Evolutionary conservation across 2,329 filamentous ascomycete species (phyloP).

Genomic region (Leptographium procerum): DNA sequence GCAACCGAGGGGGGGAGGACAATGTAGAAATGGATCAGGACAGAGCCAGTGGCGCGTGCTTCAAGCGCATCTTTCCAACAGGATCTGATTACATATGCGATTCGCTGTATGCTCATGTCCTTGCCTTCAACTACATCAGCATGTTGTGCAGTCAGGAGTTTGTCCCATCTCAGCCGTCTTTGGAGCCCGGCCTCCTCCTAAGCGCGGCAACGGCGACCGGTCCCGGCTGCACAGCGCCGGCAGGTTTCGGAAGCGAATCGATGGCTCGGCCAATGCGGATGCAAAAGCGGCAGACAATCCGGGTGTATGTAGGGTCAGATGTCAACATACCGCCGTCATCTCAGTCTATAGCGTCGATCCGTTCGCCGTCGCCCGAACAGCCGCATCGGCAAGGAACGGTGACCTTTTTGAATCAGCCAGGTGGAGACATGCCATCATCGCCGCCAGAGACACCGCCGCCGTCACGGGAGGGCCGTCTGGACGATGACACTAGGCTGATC

Average conservation of each 20-base stretch:
- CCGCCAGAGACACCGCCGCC: background rate
- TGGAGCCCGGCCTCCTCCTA: background rate
- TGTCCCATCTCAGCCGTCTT: background rate
- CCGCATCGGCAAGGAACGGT: background rate
- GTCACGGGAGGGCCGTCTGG: background rate
- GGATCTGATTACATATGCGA: conserved; percentile 46
- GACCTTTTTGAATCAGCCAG: background rate
- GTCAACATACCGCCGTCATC: background rate
- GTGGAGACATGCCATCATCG: background rate
- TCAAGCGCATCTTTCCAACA: conserved; percentile 40
- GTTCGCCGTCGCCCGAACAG: background rate
- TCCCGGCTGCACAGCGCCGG: too few relatives aligned
- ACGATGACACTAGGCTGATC: conserved; percentile 9
- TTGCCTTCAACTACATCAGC: conserved; percentile 47
- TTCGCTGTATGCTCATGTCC: conserved; percentile 45
- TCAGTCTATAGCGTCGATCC: background rate
- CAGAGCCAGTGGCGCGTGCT: conserved; percentile 10
- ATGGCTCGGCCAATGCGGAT: background rate
- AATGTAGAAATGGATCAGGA: background rate
- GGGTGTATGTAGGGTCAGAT: conserved; percentile 7
- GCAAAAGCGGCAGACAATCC: conserved; percentile 8
- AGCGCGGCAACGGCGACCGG: background rate
- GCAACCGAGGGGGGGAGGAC: background rate
- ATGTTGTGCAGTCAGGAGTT: conserved; percentile 18
- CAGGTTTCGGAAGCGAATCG: background rate